Evolutionary conservation across 768 basidiomycete genomes (phyloP).

Genomic region (Rhodotorula toruloides): DNA sequence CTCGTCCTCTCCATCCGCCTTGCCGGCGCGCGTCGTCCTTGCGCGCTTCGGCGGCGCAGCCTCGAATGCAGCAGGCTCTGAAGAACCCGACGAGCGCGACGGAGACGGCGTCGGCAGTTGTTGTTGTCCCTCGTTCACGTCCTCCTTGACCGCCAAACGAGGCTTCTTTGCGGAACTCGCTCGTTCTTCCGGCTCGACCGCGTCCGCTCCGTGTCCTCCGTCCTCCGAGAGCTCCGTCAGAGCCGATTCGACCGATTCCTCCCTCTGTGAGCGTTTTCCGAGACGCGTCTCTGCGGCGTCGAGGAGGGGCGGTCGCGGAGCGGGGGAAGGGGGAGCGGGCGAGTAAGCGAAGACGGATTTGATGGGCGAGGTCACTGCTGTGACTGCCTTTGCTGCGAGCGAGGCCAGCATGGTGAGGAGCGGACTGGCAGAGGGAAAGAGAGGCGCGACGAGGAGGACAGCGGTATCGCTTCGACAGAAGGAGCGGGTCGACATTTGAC

Average conservation of each 20-base stretch:
- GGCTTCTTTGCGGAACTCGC: background rate
- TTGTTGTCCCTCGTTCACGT: background rate
- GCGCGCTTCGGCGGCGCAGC: background rate
- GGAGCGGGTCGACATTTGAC: too few species aligned
- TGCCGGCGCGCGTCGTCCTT: background rate
- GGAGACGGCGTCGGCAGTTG: slow-evolving; percentile 17
- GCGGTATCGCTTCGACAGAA: too few species aligned
- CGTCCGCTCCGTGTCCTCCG: background rate
- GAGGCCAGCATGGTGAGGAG: background rate
- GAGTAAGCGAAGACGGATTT: too few species aligned
- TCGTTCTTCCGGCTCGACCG: background rate
- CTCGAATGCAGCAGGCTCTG: background rate
- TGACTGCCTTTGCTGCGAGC: background rate
- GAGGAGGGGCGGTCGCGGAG: background rate
- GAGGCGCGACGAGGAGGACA: background rate
- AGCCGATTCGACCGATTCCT: background rate
- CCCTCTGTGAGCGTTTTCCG: background rate
- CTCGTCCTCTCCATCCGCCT: background rate
- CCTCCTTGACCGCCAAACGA: background rate
- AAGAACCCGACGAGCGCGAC: background rate
- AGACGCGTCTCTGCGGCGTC: background rate
- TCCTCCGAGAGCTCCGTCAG: background rate
- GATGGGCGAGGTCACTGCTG: background rate
- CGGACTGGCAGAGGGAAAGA: background rate
- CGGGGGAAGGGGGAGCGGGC: background rate